phyloP scores from a whole-genome alignment of 352 stramenopile genomes.

The Phytophthora megakarya region DNA sequence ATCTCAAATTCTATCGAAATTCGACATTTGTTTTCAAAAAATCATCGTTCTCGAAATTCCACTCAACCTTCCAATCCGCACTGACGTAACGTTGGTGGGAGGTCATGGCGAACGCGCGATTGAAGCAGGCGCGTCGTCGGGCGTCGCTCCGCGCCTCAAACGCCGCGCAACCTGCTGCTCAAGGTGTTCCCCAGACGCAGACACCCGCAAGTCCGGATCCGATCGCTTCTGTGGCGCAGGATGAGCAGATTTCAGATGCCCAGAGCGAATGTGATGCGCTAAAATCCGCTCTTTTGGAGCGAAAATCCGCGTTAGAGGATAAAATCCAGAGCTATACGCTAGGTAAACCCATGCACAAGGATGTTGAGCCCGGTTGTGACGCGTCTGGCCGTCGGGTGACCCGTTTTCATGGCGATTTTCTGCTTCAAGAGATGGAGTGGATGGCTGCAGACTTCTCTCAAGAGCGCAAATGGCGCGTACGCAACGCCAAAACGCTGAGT shows the following conservation, averaged over 20 bases:
- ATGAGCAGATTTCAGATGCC: slow-evolving; percentile 18
- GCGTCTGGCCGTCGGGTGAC: slow-evolving; percentile 42
- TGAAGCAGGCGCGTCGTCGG: slow-evolving; percentile 60
- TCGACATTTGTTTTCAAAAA: background rate
- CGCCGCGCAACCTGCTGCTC: slow-evolving; percentile 22
- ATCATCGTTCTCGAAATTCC: too few species aligned
- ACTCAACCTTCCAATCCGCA: slow-evolving; percentile 23
- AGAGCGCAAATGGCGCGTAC: slow-evolving; percentile 87
- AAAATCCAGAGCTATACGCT: slow-evolving; percentile 53
- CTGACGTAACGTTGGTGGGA: background rate
- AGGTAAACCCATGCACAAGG: slow-evolving; percentile 43
- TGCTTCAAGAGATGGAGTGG: slow-evolving; percentile 91
- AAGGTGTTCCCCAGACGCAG: slow-evolving; percentile 33
- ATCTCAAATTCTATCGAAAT: too few species aligned
- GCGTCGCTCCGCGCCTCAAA: slow-evolving; percentile 31
- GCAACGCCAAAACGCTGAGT: slow-evolving; percentile 73
- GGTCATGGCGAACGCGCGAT: slow-evolving; percentile 75
- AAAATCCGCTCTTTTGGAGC: slow-evolving; percentile 41
- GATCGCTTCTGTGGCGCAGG: background rate
- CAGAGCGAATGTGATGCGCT: slow-evolving; percentile 32
- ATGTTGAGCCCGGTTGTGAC: slow-evolving; percentile 45
- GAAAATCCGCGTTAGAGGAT: slow-evolving; percentile 48
- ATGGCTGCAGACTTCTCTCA: slow-evolving; percentile 93
- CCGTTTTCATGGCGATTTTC: slow-evolving; percentile 68
- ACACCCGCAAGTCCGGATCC: background rate